Evolutionary conservation across 305 asterid genomes (phyloP).

Genomic region (Caryopteris hybrid): DNA sequence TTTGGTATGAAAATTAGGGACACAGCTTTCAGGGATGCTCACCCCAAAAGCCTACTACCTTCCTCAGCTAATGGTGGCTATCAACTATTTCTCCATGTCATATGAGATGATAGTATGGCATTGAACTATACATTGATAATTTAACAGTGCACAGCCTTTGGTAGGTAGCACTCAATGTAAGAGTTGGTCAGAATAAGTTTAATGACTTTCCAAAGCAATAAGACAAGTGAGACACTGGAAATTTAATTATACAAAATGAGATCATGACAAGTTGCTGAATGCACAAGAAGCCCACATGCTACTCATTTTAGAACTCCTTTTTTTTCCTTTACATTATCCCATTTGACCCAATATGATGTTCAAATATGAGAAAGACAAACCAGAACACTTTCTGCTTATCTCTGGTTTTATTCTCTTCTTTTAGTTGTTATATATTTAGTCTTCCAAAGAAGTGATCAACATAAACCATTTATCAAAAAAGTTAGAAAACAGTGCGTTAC

Average conservation of each 20-base stretch:
- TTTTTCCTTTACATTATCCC: neutral
- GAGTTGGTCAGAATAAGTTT: neutral
- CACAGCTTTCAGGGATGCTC: too few relatives aligned
- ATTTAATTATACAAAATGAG: neutral
- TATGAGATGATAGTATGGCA: neutral
- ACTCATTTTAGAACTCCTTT: neutral
- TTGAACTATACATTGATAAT: neutral
- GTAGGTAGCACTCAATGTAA: neutral
- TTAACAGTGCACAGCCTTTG: neutral
- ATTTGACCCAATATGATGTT: neutral
- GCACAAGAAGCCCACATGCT: neutral
- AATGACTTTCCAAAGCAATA: neutral
- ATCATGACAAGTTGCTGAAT: neutral
- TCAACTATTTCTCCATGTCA: neutral
- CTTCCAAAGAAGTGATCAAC: neutral
- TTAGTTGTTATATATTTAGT: neutral
- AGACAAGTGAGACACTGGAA: neutral
- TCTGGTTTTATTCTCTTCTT: neutral
- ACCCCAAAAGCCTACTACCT: neutral
- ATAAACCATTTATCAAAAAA: neutral
- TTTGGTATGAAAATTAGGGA: too few relatives aligned
- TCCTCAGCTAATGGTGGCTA: neutral
- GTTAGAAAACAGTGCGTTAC: conserved; percentile 21
- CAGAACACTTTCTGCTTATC: neutral
- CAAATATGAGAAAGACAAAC: neutral